Conservation (phyloP, 345 rosid genomes). For the Cardamine resedifolia region DNA sequence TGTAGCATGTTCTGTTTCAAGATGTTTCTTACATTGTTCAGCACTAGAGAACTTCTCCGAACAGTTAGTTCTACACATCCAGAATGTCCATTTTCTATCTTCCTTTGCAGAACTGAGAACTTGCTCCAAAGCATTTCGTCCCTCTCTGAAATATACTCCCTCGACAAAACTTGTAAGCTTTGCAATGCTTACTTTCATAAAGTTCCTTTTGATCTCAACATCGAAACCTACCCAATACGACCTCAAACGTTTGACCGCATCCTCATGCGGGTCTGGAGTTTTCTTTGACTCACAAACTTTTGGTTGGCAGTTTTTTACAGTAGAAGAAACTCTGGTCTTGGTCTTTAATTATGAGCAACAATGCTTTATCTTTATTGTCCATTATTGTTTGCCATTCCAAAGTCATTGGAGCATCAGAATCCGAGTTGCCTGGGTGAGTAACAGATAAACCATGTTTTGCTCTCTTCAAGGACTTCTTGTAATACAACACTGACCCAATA, state of each 20-base stretch:
- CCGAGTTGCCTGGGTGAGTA: not conserved
- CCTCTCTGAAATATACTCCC: not conserved
- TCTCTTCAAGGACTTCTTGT: not conserved
- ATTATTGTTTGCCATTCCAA: too few species aligned
- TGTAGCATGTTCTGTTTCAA: slow-evolving; percentile 26
- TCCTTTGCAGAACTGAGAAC: not conserved
- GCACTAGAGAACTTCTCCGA: not conserved
- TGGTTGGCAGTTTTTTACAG: not conserved
- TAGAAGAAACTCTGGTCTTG: not conserved
- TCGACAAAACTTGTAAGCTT: not conserved
- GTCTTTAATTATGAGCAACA: too few species aligned
- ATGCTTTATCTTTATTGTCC: too few species aligned
- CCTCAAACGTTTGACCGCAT: not conserved
- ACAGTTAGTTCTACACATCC: slow-evolving; percentile 28
- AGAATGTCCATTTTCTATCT: slow-evolving; percentile 12
- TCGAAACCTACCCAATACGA: slow-evolving; percentile 16
- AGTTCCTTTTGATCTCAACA: slow-evolving; percentile 1
- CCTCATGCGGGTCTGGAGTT: not conserved
- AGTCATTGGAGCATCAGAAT: too few species aligned
- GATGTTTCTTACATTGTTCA: slow-evolving; percentile 16
- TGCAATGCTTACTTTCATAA: slow-evolving; percentile 16
- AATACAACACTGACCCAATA: slow-evolving; percentile 1
- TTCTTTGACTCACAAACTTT: not conserved
- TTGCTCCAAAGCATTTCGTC: not conserved
- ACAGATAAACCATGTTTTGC: not conserved